Evolutionary conservation across 306 rosid genomes (phyloP).

Genomic region (Inga leiocalycina): DNA sequence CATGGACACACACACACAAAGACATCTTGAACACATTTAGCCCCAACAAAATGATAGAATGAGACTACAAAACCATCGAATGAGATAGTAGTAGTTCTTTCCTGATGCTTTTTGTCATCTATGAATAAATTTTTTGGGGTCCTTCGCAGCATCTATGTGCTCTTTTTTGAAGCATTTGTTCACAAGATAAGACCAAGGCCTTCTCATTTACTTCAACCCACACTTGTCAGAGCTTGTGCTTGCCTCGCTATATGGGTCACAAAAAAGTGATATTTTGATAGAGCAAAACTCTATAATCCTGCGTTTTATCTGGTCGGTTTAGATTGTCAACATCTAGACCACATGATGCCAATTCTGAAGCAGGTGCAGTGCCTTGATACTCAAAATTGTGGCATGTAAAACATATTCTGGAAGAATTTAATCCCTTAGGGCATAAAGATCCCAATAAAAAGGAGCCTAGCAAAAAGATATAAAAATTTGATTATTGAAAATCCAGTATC

Average conservation of each 20-base stretch:
- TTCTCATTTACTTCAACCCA: conserved; percentile 5
- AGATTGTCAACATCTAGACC: conserved; percentile 79
- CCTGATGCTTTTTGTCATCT: background rate
- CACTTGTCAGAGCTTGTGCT: conserved; percentile 9
- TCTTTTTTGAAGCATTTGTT: conserved; percentile 1
- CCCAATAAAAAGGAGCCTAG: conserved; percentile 98
- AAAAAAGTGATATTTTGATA: conserved; percentile 24
- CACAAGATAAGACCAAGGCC: background rate
- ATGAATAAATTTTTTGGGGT: conserved; percentile 10
- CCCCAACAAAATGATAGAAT: background rate
- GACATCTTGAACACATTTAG: background rate
- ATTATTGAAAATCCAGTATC: conserved; percentile 10
- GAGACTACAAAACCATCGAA: background rate
- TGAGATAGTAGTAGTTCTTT: background rate
- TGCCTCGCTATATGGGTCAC: conserved; percentile 5
- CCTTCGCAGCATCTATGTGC: conserved; percentile 4
- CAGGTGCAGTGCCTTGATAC: conserved; percentile 90
- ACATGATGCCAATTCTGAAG: conserved; percentile 77
- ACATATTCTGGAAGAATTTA: conserved; percentile 92
- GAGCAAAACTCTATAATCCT: conserved; percentile 44
- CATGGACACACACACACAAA: background rate
- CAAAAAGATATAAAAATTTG: conserved; percentile 31
- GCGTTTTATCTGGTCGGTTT: conserved; percentile 90
- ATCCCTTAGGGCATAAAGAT: conserved; percentile 70
- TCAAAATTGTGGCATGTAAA: conserved; percentile 99